Base-by-base conservation (phyloP, 1,139 yeast species). In the Meyerozyma sp. region DNA sequence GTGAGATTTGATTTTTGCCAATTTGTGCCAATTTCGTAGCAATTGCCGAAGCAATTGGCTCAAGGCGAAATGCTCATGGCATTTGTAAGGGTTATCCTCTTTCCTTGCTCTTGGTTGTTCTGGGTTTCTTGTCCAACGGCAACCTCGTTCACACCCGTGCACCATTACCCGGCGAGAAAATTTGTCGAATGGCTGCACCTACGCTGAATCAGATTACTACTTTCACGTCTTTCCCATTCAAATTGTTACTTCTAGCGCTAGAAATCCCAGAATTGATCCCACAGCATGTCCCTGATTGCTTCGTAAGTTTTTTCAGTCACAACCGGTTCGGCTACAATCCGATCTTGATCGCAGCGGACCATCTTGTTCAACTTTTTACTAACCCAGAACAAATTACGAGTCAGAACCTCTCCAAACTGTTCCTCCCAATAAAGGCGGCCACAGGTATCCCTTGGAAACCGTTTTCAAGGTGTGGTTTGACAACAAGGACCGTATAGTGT, bases 391-490 rank as follows among this genome's bases (percentile, higher is more conserved):
- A 20, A 20, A 20, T 20, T 18, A 20, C 25, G 37, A 34, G 11
- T 20, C 37, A 13, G 35, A 18, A 16, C 8, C 26, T 7, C 35
- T 29, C 28, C 40, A 29, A 5, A 55, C 64, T 42, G 68, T 72
- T 40, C 74, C 75, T 9, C 58, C 65, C 34, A 73, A 73, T 50
- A 61, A 59, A 44, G 67, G 62, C 23, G 62, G 73, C 40, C 62
- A 66, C 49, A 55, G 62, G 40, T 81, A 81, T 51, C 56, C 77
- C 11, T 65, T 79, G 59, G 72, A 74, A 30, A 81, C 81, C 49
- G 74, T 81, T 50, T 69, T 81, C 47, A 65, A 70, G 32, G 74
- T 81, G 16, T 81, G 82, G 77, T 61, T 67, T 29, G 65, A 69
- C 32, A 68, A 78, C 61, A 69, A 75, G 45, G 61, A 58, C 50